phyloP scores from a whole-genome alignment of 208 protist species.

The Acanthamoeba healyi region DNA sequence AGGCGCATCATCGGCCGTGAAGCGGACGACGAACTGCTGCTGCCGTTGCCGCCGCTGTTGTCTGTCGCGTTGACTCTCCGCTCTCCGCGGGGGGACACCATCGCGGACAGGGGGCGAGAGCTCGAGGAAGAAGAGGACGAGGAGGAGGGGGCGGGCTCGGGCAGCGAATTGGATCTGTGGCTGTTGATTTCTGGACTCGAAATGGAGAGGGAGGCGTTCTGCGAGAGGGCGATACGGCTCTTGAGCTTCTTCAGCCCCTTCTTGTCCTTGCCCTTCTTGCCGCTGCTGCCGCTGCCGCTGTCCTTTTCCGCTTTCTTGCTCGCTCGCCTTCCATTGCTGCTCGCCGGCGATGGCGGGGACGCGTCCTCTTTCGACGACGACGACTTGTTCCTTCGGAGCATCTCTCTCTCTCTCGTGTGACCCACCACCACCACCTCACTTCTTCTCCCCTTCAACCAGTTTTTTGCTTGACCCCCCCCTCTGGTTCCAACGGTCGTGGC shows the following conservation, averaged over 20 bases:
- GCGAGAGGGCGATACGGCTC: background rate
- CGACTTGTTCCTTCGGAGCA: background rate
- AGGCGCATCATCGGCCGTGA: background rate
- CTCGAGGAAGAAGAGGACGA: too few species aligned
- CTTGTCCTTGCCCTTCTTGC: background rate
- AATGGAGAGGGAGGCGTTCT: background rate
- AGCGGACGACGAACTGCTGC: too few species aligned
- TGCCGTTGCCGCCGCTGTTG: too few species aligned
- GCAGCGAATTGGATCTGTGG: background rate
- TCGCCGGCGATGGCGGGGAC: background rate
- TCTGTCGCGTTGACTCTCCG: too few species aligned
- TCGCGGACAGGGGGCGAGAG: too few species aligned
- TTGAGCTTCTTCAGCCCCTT: background rate
- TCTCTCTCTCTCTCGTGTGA: background rate
- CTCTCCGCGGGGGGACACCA: too few species aligned
- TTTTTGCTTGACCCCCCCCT: too few species aligned
- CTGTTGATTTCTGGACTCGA: conserved; percentile 36
- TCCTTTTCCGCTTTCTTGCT: background rate
- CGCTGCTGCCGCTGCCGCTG: too few species aligned
- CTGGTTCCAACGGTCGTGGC: too few species aligned
- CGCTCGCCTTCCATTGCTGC: background rate
- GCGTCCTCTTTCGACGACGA: background rate
- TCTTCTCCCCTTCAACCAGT: too few species aligned
- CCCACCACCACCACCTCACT: too few species aligned
- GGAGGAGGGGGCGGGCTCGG: background rate